Conservation (phyloP, 177 flowering plant genomes). For the Vitis hybrid region DNA sequence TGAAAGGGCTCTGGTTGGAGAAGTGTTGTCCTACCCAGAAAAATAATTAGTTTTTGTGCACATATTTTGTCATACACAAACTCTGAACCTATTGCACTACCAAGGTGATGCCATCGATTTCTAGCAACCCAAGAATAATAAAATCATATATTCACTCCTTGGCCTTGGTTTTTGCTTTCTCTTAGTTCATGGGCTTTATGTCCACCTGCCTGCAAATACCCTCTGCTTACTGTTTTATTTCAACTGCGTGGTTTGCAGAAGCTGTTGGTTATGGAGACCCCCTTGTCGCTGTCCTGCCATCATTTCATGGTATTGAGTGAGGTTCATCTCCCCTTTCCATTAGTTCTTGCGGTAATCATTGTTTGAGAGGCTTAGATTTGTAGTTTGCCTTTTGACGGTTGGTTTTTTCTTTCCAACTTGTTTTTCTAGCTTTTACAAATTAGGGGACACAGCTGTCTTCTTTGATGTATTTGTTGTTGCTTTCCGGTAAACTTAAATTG, state of each 20-base stretch:
- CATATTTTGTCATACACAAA: too few species aligned
- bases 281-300: slow-evolving; percentile 80
- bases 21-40: too few species aligned
- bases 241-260: slow-evolving; percentile 47
- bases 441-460: neutral
- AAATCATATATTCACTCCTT: neutral
- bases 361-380: neutral
- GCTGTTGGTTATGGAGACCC: slow-evolving; percentile 93
- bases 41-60: too few species aligned
- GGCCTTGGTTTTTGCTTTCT: too few species aligned
- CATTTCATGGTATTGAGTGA: slow-evolving; percentile 53
- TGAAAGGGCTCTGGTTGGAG: too few species aligned
- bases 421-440: neutral
- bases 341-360: neutral
- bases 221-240: neutral
- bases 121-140: neutral
- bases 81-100: too few species aligned
- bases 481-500: neutral
- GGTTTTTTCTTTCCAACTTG: neutral
- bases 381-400: neutral
- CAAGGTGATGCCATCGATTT: neutral
- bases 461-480: neutral
- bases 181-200: too few species aligned
- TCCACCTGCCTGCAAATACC: neutral
- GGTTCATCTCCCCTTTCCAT: neutral